Percentiles rank a stretch among this genome's conserved stretches.
These are phyloP conservation scores for Blastomyces parvus DNA, from an alignment of 2,329 filamentous ascomycete genomes.

Conservation along the genomic window DNA sequence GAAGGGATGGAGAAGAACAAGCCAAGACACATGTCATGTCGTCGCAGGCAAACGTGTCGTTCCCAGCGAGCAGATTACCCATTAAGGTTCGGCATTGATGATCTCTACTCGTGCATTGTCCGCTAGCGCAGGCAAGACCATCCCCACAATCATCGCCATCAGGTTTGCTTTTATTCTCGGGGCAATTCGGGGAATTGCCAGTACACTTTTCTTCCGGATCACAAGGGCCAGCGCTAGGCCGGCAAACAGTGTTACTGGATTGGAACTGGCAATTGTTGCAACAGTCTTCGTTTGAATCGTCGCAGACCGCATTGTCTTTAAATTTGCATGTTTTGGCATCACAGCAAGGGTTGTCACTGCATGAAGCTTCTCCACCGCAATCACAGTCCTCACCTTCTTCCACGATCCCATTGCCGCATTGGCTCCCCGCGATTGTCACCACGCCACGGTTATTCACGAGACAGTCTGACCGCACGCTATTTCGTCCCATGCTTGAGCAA, in stretches of 20 bases:
- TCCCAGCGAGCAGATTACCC: slow-evolving; percentile 61
- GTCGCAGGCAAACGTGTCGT: slow-evolving; percentile 73
- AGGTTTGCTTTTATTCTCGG: slow-evolving; percentile 56
- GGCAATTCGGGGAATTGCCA: slow-evolving; percentile 63
- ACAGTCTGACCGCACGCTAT: slow-evolving; percentile 66
- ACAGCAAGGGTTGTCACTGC: slow-evolving; percentile 70
- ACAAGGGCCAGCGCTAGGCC: slow-evolving; percentile 67
- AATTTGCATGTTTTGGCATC: slow-evolving; percentile 81
- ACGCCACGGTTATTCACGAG: slow-evolving; percentile 79
- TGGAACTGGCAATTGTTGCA: slow-evolving; percentile 37
- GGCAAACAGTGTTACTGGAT: slow-evolving; percentile 62
- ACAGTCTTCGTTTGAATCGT: slow-evolving; percentile 44
- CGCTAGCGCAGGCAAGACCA: slow-evolving; percentile 67
- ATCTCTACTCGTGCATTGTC: slow-evolving; percentile 88
- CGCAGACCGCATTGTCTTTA: slow-evolving; percentile 62
- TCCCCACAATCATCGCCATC: slow-evolving; percentile 65
- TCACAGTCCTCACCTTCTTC: slow-evolving; percentile 92
- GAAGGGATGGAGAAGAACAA: slow-evolving; percentile 63
- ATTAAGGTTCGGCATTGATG: slow-evolving; percentile 80
- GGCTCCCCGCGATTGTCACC: slow-evolving; percentile 66
- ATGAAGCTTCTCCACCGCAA: slow-evolving; percentile 68
- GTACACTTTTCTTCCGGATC: slow-evolving; percentile 78
- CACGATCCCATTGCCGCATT: slow-evolving; percentile 96
- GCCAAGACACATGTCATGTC: slow-evolving; percentile 62
- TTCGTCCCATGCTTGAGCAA: slow-evolving; percentile 70